Evolutionary conservation across 371 early-diverging fungal genomes (phyloP).

Genomic region (Rhizopus delemar): DNA sequence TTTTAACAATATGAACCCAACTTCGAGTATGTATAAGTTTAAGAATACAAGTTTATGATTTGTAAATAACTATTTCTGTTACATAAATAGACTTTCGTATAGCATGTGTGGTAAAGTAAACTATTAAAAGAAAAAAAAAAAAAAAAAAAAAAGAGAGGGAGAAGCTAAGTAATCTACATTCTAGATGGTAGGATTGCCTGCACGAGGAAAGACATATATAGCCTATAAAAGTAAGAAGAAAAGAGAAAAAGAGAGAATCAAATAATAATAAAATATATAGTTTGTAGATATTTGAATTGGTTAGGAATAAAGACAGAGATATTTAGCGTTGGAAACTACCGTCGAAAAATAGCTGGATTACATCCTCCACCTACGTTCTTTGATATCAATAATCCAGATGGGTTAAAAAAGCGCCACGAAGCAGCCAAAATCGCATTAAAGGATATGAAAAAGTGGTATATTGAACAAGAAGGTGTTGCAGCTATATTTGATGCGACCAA

Average conservation of each 20-base stretch:
- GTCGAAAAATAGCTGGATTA: constrained; percentile 83
- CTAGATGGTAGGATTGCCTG: constrained; percentile 88
- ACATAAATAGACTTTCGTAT: constrained; percentile 29
- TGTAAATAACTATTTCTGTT: neutral
- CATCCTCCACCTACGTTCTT: constrained; percentile 85
- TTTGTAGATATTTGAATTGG: constrained; percentile 93
- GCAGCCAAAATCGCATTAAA: constrained; percentile 81
- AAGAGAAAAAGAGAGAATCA: constrained; percentile 4
- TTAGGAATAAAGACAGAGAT: constrained; percentile 88
- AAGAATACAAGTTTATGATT: neutral
- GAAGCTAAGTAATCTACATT: neutral
- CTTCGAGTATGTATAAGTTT: neutral
- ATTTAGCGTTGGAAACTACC: constrained; percentile 93
- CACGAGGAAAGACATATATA: constrained; percentile 89
- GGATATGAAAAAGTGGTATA: constrained; percentile 91
- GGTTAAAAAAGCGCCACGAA: constrained; percentile 68
- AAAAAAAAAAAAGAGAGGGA: neutral
- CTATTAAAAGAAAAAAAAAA: constrained; percentile 15
- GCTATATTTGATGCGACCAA: constrained; percentile 97
- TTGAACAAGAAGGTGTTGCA: constrained; percentile 69
- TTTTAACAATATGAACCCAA: neutral
- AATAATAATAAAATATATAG: constrained; percentile 37
- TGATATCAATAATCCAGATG: constrained; percentile 79
- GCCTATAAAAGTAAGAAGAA: constrained; percentile 80
- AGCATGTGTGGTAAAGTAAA: constrained; percentile 32